Conservation (phyloP, 306 rosid species). For the Rosa multiflora region DNA sequence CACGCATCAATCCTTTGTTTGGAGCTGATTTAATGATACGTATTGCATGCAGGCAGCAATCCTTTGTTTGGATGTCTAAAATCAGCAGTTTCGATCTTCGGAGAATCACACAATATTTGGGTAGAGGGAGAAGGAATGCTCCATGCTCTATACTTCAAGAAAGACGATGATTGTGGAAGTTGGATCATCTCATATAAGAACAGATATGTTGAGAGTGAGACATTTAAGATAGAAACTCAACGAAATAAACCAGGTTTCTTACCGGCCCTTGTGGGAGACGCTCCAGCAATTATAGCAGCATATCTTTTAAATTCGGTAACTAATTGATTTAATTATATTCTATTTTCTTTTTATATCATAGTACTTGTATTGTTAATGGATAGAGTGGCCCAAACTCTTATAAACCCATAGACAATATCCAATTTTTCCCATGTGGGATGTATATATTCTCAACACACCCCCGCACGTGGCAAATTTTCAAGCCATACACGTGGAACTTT, state of each 20-base stretch:
- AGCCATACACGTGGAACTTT: no score
- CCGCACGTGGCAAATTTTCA: no score
- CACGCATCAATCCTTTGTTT: no score
- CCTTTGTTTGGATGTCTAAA: conserved; percentile 65
- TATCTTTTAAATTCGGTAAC: conserved; percentile 47
- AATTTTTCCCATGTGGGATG: no score
- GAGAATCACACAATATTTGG: conserved; percentile 50
- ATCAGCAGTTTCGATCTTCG: conserved; percentile 52
- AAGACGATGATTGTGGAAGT: conserved; percentile 12
- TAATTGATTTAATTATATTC: background rate
- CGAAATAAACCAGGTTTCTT: conserved; percentile 45
- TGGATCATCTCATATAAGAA: conserved; percentile 54
- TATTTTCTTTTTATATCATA: background rate
- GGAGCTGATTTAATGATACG: no score
- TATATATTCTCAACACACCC: no score
- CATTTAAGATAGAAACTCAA: conserved; percentile 42
- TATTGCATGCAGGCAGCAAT: conserved; percentile 46
- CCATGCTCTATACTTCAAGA: conserved; percentile 53
- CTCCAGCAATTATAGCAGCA: conserved; percentile 42
- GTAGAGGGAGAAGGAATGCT: conserved; percentile 89
- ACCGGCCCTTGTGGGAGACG: conserved; percentile 49
- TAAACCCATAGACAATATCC: no score
- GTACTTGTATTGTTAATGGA: no score
- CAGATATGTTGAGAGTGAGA: conserved; percentile 48
- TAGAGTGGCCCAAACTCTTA: no score